A percentile compares a stretch with the other conserved stretches of the same genome.
Conservation (phyloP, 139 green algal species). For the Zygnema circumcarinatum region DNA sequence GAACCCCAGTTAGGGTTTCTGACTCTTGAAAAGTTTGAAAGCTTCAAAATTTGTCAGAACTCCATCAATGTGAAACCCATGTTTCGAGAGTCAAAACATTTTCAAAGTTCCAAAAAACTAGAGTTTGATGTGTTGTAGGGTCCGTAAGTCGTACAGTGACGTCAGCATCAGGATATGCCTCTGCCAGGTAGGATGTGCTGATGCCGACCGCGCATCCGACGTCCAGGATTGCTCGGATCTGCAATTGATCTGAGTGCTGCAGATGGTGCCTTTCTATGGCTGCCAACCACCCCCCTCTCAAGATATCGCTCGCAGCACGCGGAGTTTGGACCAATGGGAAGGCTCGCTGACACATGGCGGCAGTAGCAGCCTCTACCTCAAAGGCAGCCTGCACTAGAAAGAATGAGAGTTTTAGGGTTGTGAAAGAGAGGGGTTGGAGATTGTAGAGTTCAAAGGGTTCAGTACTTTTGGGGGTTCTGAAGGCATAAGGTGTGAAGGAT, state of each 20-base stretch:
- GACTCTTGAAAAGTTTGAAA: background rate
- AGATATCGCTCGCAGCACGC: background rate
- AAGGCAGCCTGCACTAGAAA: slow-evolving; percentile 33
- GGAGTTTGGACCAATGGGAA: slow-evolving; percentile 17
- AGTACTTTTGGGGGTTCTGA: slow-evolving; percentile 4
- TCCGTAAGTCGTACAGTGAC: slow-evolving; percentile 69
- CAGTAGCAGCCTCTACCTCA: slow-evolving; percentile 49
- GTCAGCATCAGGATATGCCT: slow-evolving; percentile 64
- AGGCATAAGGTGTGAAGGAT: too few relatives aligned
- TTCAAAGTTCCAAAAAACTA: too few relatives aligned
- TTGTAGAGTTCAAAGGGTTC: too few relatives aligned
- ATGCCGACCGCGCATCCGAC: slow-evolving; percentile 85
- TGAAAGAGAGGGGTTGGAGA: background rate
- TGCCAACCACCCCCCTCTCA: slow-evolving; percentile 33
- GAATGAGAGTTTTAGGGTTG: background rate
- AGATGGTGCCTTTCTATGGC: slow-evolving; percentile 33
- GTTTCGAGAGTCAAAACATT: background rate
- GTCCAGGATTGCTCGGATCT: slow-evolving; percentile 71
- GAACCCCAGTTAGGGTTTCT: background rate
- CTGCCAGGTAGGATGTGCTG: slow-evolving; percentile 74
- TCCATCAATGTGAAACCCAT: background rate
- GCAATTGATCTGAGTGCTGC: slow-evolving; percentile 21
- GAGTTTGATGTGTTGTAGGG: too few relatives aligned
- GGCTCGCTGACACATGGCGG: slow-evolving; percentile 29
- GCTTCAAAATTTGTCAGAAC: background rate